Evolutionary conservation across 2,329 filamentous ascomycete genomes (phyloP).

Genomic region (Monilinia aucupariae): DNA sequence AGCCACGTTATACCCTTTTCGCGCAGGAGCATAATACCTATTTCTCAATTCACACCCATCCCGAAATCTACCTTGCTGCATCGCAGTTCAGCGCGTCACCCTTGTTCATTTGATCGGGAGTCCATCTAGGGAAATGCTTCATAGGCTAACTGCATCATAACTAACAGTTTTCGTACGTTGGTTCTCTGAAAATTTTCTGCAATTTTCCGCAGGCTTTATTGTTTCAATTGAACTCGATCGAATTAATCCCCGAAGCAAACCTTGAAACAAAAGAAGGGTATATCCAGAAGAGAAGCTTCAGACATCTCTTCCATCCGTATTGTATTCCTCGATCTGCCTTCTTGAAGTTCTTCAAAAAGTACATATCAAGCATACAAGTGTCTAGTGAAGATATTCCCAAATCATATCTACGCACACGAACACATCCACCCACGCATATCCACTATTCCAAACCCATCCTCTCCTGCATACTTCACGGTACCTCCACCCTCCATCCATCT

Average conservation of each 20-base stretch:
- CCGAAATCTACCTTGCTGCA: slow-evolving; percentile 15
- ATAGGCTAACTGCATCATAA: slow-evolving; percentile 17
- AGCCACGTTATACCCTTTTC: slow-evolving; percentile 19
- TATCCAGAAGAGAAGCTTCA: slow-evolving; percentile 1
- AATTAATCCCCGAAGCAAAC: slow-evolving; percentile 13
- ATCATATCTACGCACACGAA: not conserved
- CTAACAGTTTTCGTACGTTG: slow-evolving; percentile 18
- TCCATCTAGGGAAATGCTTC: slow-evolving; percentile 8
- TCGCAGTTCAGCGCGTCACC: slow-evolving; percentile 2
- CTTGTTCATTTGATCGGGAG: slow-evolving; percentile 15
- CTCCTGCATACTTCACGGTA: slow-evolving; percentile 5
- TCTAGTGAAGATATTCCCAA: not conserved
- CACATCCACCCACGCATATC: not conserved
- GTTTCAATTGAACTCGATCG: slow-evolving; percentile 15
- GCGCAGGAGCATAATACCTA: slow-evolving; percentile 12
- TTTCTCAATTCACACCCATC: slow-evolving; percentile 1
- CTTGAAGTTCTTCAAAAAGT: not conserved
- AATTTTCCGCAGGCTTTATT: slow-evolving; percentile 16
- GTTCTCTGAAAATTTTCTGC: slow-evolving; percentile 16
- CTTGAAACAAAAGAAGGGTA: slow-evolving; percentile 12
- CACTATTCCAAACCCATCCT: slow-evolving; percentile 8
- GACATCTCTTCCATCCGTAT: not conserved
- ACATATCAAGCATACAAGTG: not conserved
- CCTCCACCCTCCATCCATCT: not conserved
- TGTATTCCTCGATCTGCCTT: not conserved